These are phyloP conservation scores for Dryas octopetala DNA, from an alignment of 306 rosid species.

Conservation along the genomic window DNA sequence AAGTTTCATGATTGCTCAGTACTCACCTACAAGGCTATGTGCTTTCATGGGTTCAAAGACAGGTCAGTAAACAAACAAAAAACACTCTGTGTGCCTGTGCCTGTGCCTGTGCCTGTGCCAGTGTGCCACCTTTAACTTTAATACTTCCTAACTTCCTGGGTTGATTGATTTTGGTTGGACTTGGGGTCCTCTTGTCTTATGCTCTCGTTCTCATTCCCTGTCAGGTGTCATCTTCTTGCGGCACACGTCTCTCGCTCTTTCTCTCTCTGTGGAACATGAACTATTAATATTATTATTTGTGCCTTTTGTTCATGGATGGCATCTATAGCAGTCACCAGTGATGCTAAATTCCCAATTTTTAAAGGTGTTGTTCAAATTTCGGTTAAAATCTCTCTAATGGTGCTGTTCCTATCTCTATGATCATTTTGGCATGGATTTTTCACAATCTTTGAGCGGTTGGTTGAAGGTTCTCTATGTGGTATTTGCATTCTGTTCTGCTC, in stretches of 20 bases:
- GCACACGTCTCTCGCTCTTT: conserved; percentile 8
- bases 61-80: too few species aligned
- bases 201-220: conserved; percentile 3
- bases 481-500: conserved; percentile 62
- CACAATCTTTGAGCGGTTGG: conserved; percentile 31
- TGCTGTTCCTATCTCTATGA: conserved; percentile 20
- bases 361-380: conserved; percentile 17
- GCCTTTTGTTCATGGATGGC: background rate
- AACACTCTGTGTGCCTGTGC: background rate
- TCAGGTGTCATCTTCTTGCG: conserved; percentile 22
- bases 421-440: conserved; percentile 39
- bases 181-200: background rate
- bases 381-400: conserved; percentile 15
- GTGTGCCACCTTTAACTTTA: too few species aligned
- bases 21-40: too few species aligned
- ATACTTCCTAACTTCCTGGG: conserved; percentile 17
- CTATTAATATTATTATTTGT: background rate
- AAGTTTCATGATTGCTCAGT: too few species aligned
- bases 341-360: background rate
- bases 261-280: background rate
- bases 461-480: conserved; percentile 53
- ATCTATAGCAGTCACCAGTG: background rate
- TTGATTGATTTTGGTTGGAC: conserved; percentile 11
- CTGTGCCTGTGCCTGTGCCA: background rate
- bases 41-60: too few species aligned